These are phyloP conservation scores for Annulohypoxylon bovei DNA, from an alignment of 495 filamentous ascomycete species.

Conservation along the genomic window DNA sequence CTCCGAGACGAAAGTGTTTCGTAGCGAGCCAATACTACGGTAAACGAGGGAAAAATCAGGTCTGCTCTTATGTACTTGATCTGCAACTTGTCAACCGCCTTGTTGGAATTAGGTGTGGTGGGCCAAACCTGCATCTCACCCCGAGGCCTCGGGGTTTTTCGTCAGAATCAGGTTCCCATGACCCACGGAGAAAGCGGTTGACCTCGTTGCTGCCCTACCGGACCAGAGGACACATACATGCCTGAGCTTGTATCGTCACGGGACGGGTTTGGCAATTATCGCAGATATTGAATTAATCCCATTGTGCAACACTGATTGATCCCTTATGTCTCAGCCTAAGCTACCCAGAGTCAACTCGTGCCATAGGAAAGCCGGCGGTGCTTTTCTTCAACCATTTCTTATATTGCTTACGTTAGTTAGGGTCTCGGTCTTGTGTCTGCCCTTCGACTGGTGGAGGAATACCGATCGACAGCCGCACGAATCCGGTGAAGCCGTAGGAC, in stretches of 20 bases:
- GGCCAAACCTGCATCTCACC: conserved; percentile 6
- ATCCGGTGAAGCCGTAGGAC: conserved; percentile 4
- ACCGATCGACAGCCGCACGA: not conserved
- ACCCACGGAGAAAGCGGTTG: conserved; percentile 1
- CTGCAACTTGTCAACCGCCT: conserved; percentile 12
- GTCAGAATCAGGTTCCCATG: conserved; percentile 27
- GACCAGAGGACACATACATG: conserved; percentile 28
- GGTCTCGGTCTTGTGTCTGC: not conserved
- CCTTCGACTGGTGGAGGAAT: not conserved
- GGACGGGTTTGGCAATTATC: conserved; percentile 18
- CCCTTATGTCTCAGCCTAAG: conserved; percentile 16
- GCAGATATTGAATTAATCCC: conserved; percentile 28
- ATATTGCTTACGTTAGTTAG: not conserved
- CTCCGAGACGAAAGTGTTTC: conserved; percentile 9
- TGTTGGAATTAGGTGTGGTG: conserved; percentile 14
- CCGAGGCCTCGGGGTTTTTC: conserved; percentile 1
- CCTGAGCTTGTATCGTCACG: conserved; percentile 11
- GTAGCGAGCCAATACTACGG: conserved; percentile 29
- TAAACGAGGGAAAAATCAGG: conserved; percentile 6
- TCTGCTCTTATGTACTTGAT: not conserved
- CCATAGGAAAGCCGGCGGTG: conserved; percentile 1
- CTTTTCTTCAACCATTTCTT: conserved; percentile 8
- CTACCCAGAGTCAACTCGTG: conserved; percentile 9
- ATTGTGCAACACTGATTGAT: conserved; percentile 15
- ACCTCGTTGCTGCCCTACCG: conserved; percentile 40